phyloP scores from a whole-genome alignment of 108 stramenopile genomes.

The Skeletonema marinoi region DNA sequence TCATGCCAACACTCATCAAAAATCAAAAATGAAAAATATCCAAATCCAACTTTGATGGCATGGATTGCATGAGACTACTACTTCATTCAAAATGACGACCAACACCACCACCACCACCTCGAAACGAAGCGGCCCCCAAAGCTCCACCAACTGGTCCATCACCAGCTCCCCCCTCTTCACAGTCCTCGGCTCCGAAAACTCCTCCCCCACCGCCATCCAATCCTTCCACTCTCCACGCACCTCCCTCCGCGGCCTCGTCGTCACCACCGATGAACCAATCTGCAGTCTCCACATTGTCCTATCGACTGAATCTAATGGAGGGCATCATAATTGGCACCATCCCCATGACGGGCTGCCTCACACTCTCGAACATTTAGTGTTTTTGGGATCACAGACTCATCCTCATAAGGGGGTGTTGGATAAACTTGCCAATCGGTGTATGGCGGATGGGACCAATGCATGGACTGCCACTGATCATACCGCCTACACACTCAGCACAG shows the following conservation, averaged over 20 bases:
- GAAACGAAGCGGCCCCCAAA: conserved; percentile 28
- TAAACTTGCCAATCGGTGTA: conserved; percentile 54
- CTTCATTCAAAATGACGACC: no score
- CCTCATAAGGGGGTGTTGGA: conserved; percentile 56
- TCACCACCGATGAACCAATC: conserved; percentile 45
- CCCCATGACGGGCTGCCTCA: conserved; percentile 53
- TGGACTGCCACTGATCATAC: conserved; percentile 63
- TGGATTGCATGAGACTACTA: no score
- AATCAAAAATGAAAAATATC: no score
- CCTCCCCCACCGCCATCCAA: neutral
- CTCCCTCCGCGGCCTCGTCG: conserved; percentile 33
- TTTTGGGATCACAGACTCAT: conserved; percentile 41
- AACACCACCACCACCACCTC: conserved; percentile 2
- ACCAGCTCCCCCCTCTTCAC: conserved; percentile 32
- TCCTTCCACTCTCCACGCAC: conserved; percentile 40
- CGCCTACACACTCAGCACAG: conserved; percentile 48
- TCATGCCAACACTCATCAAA: no score
- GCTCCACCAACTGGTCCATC: conserved; percentile 35
- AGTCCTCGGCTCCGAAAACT: conserved; percentile 10
- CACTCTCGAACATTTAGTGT: conserved; percentile 53
- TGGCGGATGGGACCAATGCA: conserved; percentile 55
- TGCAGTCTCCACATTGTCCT: conserved; percentile 48
- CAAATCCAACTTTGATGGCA: no score
- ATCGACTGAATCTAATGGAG: conserved; percentile 49
- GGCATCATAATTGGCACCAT: conserved; percentile 35